These are phyloP conservation scores for Jackrogersella minutella DNA, from an alignment of 495 filamentous ascomycete genomes.

Conservation along the genomic window DNA sequence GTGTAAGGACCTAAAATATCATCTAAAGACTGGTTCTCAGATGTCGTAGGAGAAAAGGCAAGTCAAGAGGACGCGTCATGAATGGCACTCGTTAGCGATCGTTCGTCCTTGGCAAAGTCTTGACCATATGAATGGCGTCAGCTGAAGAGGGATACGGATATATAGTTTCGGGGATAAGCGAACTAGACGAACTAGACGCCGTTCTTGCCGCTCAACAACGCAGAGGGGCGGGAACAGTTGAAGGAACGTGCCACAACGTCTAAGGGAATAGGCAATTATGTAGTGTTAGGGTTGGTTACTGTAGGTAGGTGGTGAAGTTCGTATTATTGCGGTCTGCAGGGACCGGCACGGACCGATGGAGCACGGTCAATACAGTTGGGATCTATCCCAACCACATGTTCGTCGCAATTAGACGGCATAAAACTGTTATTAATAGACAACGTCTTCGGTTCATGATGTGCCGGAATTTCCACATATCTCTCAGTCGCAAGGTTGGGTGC, in stretches of 20 bases:
- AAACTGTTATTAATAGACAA: neutral
- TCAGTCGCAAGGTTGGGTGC: constrained; percentile 1
- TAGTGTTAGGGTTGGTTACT: neutral
- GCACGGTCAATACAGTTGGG: neutral
- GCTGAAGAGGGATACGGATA: neutral
- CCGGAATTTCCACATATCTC: constrained; percentile 18
- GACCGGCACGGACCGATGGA: constrained; percentile 7
- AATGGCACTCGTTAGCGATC: neutral
- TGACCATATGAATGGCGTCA: constrained; percentile 11
- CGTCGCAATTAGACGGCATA: too few species aligned
- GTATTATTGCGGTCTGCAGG: neutral
- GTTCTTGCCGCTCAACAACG: too few species aligned
- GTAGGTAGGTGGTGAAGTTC: constrained; percentile 8
- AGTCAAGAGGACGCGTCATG: constrained; percentile 28
- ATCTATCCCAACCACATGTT: too few species aligned
- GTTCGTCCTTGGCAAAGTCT: constrained; percentile 29
- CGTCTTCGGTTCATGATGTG: neutral
- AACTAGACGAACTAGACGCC: neutral
- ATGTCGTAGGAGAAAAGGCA: neutral
- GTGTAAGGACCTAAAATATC: neutral
- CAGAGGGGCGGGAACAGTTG: neutral
- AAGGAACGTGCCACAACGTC: neutral
- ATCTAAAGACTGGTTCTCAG: neutral
- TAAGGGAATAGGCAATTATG: neutral
- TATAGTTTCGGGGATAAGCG: constrained; percentile 4